phyloP scores from a whole-genome alignment of 2,329 filamentous ascomycete genomes.

The Venturia oleaginea region DNA sequence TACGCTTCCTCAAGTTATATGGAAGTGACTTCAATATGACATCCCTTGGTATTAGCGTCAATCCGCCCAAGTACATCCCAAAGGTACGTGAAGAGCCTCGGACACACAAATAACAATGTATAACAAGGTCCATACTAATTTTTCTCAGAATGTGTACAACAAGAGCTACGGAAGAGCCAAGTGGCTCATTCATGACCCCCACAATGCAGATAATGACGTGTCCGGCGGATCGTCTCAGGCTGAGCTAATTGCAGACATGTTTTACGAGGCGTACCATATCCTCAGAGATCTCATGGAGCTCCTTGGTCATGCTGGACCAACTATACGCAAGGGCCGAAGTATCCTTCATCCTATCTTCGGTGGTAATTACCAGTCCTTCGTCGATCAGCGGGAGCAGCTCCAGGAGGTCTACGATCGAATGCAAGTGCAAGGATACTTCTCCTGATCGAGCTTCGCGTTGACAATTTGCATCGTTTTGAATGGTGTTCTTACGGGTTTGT shows the following conservation, averaged over 20 bases:
- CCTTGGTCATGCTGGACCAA: constrained; percentile 1
- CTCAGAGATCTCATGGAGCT: constrained; percentile 33
- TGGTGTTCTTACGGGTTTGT: not conserved
- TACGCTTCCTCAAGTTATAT: constrained; percentile 85
- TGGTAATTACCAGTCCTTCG: constrained; percentile 71
- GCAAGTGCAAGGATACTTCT: not conserved
- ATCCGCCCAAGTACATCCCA: constrained; percentile 62
- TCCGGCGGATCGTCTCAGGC: constrained; percentile 75
- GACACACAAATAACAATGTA: constrained; percentile 16
- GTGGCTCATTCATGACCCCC: constrained; percentile 83
- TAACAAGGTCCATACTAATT: constrained; percentile 4
- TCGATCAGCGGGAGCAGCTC: constrained; percentile 57
- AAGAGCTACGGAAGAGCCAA: constrained; percentile 36
- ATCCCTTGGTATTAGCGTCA: constrained; percentile 63
- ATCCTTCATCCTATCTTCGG: constrained; percentile 65
- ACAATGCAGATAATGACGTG: constrained; percentile 77
- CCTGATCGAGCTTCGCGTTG: not conserved
- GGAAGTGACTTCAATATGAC: constrained; percentile 70
- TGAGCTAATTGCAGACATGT: constrained; percentile 55
- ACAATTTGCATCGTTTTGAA: not conserved
- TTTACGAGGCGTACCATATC: constrained; percentile 52
- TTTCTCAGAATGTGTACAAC: constrained; percentile 34
- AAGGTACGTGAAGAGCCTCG: constrained; percentile 51
- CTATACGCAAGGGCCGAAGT: constrained; percentile 33
- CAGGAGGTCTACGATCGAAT: constrained; percentile 19